These are phyloP conservation scores for Achlya hypogyna DNA, from an alignment of 352 stramenopile species.

Conservation along the genomic window DNA sequence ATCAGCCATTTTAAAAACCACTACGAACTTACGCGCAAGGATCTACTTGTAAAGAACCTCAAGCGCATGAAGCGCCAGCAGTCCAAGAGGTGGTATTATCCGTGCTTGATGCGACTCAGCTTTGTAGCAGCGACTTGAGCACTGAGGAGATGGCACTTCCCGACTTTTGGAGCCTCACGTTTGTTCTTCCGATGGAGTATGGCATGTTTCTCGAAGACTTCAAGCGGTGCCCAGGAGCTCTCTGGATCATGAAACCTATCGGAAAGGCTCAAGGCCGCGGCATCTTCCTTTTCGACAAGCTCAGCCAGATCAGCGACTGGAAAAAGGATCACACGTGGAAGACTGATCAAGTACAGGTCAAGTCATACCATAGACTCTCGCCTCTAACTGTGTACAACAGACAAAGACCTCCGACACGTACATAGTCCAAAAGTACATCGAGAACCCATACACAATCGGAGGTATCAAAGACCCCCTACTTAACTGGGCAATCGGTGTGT, in stretches of 20 bases:
- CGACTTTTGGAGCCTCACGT: slow-evolving; percentile 60
- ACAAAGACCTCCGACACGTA: slow-evolving; percentile 51
- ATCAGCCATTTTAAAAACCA: slow-evolving; percentile 92
- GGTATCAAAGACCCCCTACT: neutral
- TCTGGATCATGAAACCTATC: slow-evolving; percentile 94
- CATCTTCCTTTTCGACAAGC: slow-evolving; percentile 86
- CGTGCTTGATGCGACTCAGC: neutral
- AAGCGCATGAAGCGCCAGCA: slow-evolving; percentile 80
- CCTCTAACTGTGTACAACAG: neutral
- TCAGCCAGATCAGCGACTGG: slow-evolving; percentile 84
- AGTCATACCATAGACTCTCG: neutral
- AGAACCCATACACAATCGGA: slow-evolving; percentile 82
- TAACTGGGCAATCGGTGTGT: neutral
- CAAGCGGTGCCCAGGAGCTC: slow-evolving; percentile 42
- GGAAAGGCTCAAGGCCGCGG: slow-evolving; percentile 61
- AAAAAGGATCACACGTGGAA: slow-evolving; percentile 63
- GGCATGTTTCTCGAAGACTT: slow-evolving; percentile 65
- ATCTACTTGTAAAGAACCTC: slow-evolving; percentile 86
- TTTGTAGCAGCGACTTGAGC: neutral
- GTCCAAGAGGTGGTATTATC: slow-evolving; percentile 12
- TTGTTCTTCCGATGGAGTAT: slow-evolving; percentile 86
- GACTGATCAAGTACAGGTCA: slow-evolving; percentile 29
- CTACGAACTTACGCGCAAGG: slow-evolving; percentile 88
- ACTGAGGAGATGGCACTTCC: neutral
- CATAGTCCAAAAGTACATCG: slow-evolving; percentile 83